A percentile compares a stretch with the other conserved stretches of the same genome.
phyloP scores from a whole-genome alignment of 495 filamentous ascomycete species.

The Cladorrhinum samala region DNA sequence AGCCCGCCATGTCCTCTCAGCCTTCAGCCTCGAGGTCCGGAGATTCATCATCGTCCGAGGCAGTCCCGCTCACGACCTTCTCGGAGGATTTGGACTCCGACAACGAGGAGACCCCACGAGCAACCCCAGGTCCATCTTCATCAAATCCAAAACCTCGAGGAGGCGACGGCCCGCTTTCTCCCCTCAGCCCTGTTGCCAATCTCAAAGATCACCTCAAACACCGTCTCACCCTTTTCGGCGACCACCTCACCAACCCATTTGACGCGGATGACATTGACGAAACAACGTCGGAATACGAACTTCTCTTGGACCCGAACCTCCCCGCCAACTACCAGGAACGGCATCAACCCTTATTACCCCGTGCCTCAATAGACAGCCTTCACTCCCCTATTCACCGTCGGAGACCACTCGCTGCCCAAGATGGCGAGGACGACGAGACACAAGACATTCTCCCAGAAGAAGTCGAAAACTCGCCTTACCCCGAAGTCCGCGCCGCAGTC shows the following conservation, averaged over 20 bases:
- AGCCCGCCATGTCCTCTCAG: slow-evolving; percentile 14
- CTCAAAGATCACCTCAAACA: slow-evolving; percentile 25
- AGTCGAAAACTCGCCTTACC: slow-evolving; percentile 60
- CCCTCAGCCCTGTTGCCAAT: slow-evolving; percentile 21
- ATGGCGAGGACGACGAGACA: not conserved
- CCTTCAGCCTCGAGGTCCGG: too few relatives aligned
- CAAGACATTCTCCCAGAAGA: slow-evolving; percentile 12
- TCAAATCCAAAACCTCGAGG: too few relatives aligned
- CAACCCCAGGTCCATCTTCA: not conserved
- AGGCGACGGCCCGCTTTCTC: slow-evolving; percentile 16
- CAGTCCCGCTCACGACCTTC: not conserved
- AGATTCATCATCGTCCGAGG: slow-evolving; percentile 11
- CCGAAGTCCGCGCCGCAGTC: slow-evolving; percentile 59
- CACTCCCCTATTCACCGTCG: slow-evolving; percentile 10
- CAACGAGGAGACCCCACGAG: not conserved
- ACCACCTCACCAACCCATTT: slow-evolving; percentile 13
- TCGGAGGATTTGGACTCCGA: not conserved
- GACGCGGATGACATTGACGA: slow-evolving; percentile 27
- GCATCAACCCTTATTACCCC: slow-evolving; percentile 17
- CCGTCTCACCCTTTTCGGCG: slow-evolving; percentile 29
- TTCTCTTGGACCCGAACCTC: slow-evolving; percentile 45
- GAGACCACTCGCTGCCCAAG: slow-evolving; percentile 31
- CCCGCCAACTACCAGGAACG: slow-evolving; percentile 32
- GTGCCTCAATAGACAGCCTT: slow-evolving; percentile 11
- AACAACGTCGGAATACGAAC: slow-evolving; percentile 39